Conservation (phyloP, 2,329 filamentous ascomycete species). For the Sclerotinia sclerotiorum region DNA sequence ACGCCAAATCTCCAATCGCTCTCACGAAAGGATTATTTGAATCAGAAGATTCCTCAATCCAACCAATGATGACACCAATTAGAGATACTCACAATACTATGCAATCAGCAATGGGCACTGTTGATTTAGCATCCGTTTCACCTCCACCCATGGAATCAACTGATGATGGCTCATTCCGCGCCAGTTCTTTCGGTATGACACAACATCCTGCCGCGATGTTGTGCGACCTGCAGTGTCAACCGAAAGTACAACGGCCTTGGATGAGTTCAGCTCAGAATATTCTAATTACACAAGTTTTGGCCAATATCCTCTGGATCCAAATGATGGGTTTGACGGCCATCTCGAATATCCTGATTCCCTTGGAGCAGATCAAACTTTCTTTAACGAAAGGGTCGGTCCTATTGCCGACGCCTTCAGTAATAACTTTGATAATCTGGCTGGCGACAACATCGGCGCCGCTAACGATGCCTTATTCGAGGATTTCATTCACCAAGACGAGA, state of each 20-base stretch:
- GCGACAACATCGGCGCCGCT: constrained; percentile 57
- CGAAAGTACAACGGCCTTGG: constrained; percentile 53
- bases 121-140: constrained; percentile 58
- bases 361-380: constrained; percentile 73
- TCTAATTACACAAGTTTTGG: constrained; percentile 51
- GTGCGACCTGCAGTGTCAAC: constrained; percentile 99
- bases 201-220: constrained; percentile 99
- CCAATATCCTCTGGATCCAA: constrained; percentile 66
- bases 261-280: constrained; percentile 43
- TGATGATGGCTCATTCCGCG: constrained; percentile 44
- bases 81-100: constrained; percentile 36
- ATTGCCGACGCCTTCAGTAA: constrained; percentile 64
- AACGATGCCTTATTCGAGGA: constrained; percentile 53
- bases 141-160: constrained; percentile 57
- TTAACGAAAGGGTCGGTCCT: constrained; percentile 76
- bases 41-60: constrained; percentile 41
- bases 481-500: constrained; percentile 52
- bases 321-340: constrained; percentile 52
- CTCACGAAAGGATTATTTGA: constrained; percentile 60
- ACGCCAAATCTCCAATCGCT: constrained; percentile 47
- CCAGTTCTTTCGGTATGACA: constrained; percentile 75
- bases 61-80: constrained; percentile 32
- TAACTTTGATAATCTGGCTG: constrained; percentile 67
- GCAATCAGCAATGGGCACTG: constrained; percentile 47
- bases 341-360: constrained; percentile 66